Base-by-base conservation (phyloP, 371 early-diverging fungal species). In the Mucor saturninus region DNA sequence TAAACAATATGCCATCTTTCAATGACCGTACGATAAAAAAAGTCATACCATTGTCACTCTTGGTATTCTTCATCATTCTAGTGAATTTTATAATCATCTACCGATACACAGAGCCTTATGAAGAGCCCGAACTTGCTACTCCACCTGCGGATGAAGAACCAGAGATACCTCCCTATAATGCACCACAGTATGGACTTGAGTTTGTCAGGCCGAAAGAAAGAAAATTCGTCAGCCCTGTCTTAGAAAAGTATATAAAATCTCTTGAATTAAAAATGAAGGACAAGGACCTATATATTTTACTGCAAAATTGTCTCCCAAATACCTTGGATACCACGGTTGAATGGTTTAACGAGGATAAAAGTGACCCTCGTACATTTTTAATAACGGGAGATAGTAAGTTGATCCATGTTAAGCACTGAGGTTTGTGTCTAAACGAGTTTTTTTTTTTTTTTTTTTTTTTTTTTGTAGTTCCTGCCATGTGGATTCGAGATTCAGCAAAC, bases 401-500 rank as follows among this genome's bases (percentile, higher is more conserved):
- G 28, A 6, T 1, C 48, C 32, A 26, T 42, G 3, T 28, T 15
- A 26, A 46, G 10, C 14, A 28, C 1, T 15, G 46, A 50, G 39
- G 32, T n/a, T 39, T 32, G 11, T 46, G 21, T 50, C 9, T 28
- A 21, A 58, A 58, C 4, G 13, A 29, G 10, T 40, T 26, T 54
- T 21, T 21, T 54, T 4, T 38, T 14, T 40, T 38, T 54, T 40
- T 54, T 28, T 10, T 38, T n/a, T 29, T 5, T 56, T 42, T 43
- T 43, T 4, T 3, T 21, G 13, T 58, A 71, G 74, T 82, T 62
- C 76, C 79, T 32, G 84, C 84, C 35, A 84, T 84, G 84, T 85
- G 83, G 84, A 66, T 85, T 15, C 67, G 86, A n/a, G 86, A 85
- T 66, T 83, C 83, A 2, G 74, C 84, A 31, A 81, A 84, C 56